phyloP scores from a whole-genome alignment of 169 alveolate genomes.

The Nephromyces sp. region DNA sequence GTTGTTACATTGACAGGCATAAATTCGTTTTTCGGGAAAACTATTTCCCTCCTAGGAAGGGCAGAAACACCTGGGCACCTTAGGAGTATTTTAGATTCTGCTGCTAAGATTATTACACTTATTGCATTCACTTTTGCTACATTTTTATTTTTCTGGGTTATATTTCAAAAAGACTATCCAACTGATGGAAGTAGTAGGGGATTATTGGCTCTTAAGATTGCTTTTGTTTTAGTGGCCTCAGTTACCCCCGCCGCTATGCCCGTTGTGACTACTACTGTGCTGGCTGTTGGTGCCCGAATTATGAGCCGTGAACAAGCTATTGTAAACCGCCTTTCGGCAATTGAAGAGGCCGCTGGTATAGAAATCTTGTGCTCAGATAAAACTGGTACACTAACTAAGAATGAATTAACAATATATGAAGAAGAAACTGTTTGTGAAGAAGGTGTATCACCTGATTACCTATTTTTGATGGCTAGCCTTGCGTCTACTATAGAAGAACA shows the following conservation, averaged over 20 bases:
- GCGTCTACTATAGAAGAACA: slow-evolving; percentile 26
- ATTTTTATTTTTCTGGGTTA: slow-evolving; percentile 27
- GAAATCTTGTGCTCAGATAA: slow-evolving; percentile 77
- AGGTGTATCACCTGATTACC: slow-evolving; percentile 18
- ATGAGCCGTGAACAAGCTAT: slow-evolving; percentile 62
- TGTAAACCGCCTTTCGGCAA: slow-evolving; percentile 58
- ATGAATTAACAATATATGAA: slow-evolving; percentile 58
- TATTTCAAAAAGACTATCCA: slow-evolving; percentile 26
- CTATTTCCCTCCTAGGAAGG: slow-evolving; percentile 45
- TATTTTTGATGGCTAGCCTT: slow-evolving; percentile 32
- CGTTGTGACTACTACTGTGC: slow-evolving; percentile 60
- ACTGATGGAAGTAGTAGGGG: background rate
- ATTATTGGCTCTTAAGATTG: slow-evolving; percentile 22
- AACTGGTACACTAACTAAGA: slow-evolving; percentile 82
- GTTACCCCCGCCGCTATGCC: slow-evolving; percentile 48
- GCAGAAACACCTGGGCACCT: slow-evolving; percentile 28
- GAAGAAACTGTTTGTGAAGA: slow-evolving; percentile 21
- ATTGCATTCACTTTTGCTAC: slow-evolving; percentile 24
- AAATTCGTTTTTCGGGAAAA: slow-evolving; percentile 51
- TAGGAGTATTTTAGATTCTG: slow-evolving; percentile 19
- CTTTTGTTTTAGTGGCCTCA: slow-evolving; percentile 27
- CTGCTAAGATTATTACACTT: slow-evolving; percentile 13
- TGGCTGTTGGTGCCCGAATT: slow-evolving; percentile 61
- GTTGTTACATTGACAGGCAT: slow-evolving; percentile 48
- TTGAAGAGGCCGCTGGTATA: slow-evolving; percentile 68